Base-by-base conservation (phyloP, 371 early-diverging fungal genomes). In the Cokeromyces recurvatus region DNA sequence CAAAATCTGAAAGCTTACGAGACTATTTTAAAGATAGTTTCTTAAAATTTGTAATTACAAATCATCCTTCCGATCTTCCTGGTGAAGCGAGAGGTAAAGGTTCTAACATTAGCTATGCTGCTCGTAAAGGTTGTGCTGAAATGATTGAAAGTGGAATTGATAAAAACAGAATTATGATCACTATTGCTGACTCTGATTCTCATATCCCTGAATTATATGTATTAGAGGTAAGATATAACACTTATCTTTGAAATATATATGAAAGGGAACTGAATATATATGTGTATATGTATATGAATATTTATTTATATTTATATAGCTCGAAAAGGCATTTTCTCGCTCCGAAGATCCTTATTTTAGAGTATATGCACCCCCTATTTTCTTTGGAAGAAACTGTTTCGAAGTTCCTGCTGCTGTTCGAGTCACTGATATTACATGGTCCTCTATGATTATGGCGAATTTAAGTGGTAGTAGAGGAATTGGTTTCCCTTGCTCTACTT, bases 71-170 rank as follows among this genome's bases (percentile, higher is more conserved):
- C n/a, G 73, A 77, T 48, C 52, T 79, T 21, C 79, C 80, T 15
- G 86, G 85, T 38, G 88, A 90, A 58, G 77, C 80, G 19, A 74
- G 87, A 27, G 90, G 90, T 29, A 90, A 90, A 57, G 81, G 80
- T 41, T 68, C 76, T 35, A 90, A 90, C 53, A 86, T 87, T 9
- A 79, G 84, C 2, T 86, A 81, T 70, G 88, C 88, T 64, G 79
- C 82, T 16, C 63, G 68, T 14, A 35, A 45, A 19, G 69, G 66
- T 22, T 62, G 65, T 36, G 39, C 51, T 6, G 59, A 64, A 27
- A 43, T 70, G 46, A 41, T 59, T 25, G 49, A 59, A 37, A 48
- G 51, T 20, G 60, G 59, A 6, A 53, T 66, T 15, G 66, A 74
- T 25, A 55, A 47, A 37, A 44, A 69, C 12, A 56, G 64, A 42